Conservation (phyloP, 768 basidiomycete genomes). For the Boletellus ananiceps region DNA sequence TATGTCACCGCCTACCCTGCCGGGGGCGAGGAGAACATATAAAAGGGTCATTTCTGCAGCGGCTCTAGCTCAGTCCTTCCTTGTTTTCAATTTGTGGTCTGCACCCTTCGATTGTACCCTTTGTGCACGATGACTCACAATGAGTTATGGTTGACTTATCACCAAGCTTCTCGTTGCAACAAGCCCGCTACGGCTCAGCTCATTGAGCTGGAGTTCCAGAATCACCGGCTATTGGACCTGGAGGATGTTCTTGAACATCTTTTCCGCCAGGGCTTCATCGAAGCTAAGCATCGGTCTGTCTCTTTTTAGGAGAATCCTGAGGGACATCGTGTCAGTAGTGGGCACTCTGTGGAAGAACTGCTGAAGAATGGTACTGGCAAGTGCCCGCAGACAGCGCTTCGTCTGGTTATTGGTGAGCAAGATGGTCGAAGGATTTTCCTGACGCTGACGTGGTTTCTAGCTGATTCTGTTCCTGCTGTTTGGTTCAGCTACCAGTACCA, state of each 20-base stretch:
- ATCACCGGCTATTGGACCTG: slow-evolving; percentile 38
- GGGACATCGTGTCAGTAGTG: slow-evolving; percentile 35
- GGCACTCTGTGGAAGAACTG: slow-evolving; percentile 34
- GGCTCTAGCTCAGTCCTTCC: neutral
- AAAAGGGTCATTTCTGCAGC: slow-evolving; percentile 5
- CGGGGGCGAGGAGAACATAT: neutral
- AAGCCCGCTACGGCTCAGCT: slow-evolving; percentile 43
- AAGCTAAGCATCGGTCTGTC: slow-evolving; percentile 38
- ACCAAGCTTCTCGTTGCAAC: slow-evolving; percentile 41
- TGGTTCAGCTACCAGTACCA: slow-evolving; percentile 45
- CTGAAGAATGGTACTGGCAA: slow-evolving; percentile 36
- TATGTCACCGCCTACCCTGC: neutral
- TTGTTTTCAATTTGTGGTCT: neutral
- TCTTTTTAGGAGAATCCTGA: slow-evolving; percentile 44
- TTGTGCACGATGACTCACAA: slow-evolving; percentile 25
- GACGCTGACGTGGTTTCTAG: slow-evolving; percentile 20
- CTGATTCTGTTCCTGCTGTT: slow-evolving; percentile 36
- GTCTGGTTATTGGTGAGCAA: slow-evolving; percentile 43
- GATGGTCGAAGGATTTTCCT: neutral
- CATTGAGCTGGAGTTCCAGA: slow-evolving; percentile 42
- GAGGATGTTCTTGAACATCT: slow-evolving; percentile 46
- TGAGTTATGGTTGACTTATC: slow-evolving; percentile 48
- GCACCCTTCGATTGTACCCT: neutral
- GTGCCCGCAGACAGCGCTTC: slow-evolving; percentile 41
- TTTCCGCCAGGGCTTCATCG: slow-evolving; percentile 45